Percentiles rank a stretch among this genome's conserved stretches.
Evolutionary conservation across 2,329 filamentous ascomycete genomes (phyloP).

Genomic region (Colletotrichum horii): DNA sequence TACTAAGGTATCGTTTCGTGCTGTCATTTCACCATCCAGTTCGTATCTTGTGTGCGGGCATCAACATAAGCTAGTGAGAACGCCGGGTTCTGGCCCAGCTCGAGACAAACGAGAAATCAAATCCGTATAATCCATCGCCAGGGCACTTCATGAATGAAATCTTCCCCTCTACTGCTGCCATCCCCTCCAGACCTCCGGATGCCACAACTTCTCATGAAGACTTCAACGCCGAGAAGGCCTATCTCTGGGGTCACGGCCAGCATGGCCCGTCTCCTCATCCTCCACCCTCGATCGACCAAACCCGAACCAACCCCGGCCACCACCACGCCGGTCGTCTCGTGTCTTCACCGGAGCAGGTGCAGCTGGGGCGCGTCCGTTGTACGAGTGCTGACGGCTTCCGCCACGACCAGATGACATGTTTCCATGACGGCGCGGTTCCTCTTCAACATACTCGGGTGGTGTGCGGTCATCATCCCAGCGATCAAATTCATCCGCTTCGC

Average conservation of each 20-base stretch:
- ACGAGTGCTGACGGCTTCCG: not conserved
- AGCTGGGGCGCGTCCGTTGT: conserved; percentile 1
- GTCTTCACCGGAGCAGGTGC: conserved; percentile 7
- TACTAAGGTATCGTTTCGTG: not conserved
- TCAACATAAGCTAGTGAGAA: not conserved
- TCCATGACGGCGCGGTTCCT: conserved; percentile 17
- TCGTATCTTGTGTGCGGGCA: not conserved
- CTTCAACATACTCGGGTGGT: conserved; percentile 11
- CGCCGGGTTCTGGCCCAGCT: not conserved
- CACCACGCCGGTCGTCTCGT: not conserved
- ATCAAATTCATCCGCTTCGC: conserved; percentile 58
- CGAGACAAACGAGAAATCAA: not conserved
- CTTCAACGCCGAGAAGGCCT: not conserved
- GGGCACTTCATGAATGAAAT: not conserved
- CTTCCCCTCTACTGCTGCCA: not conserved
- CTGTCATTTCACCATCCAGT: not conserved
- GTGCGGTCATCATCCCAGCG: conserved; percentile 26
- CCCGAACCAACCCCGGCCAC: conserved; percentile 15
- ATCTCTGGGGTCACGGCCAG: not conserved
- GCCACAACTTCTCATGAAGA: not conserved
- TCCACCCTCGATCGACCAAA: conserved; percentile 7
- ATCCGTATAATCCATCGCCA: not conserved
- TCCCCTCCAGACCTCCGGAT: not conserved
- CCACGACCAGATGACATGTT: conserved; percentile 13
- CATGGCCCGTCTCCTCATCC: conserved; percentile 18